Percentiles rank a stretch among this genome's conserved stretches.
Evolutionary conservation across 176 grass and related monocot genomes (phyloP).

Genomic region (Neostapfia colusana): DNA sequence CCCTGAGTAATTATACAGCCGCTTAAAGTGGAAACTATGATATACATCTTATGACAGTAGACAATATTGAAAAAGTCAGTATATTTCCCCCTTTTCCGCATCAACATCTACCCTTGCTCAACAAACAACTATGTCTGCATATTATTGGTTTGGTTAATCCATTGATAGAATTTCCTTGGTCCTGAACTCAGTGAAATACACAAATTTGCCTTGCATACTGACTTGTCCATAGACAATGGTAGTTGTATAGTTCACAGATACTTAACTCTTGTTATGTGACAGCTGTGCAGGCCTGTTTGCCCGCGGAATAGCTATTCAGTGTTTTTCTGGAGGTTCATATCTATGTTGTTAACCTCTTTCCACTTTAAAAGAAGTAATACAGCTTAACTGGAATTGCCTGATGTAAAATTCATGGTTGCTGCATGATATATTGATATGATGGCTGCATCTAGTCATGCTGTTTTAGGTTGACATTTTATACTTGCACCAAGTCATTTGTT

Average conservation of each 20-base stretch:
- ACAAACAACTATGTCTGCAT: constrained; percentile 15
- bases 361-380: neutral
- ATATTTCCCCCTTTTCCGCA: neutral
- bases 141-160: neutral
- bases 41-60: neutral
- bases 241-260: neutral
- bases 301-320: too few relatives aligned
- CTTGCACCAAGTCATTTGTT: neutral
- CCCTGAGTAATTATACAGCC: constrained; percentile 15
- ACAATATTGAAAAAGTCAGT: neutral
- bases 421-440: neutral
- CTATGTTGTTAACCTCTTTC: neutral
- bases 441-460: neutral
- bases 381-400: neutral
- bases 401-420: neutral
- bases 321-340: neutral
- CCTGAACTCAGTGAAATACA: neutral
- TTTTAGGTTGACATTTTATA: constrained; percentile 3
- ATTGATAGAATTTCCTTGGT: neutral
- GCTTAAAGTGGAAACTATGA: constrained; percentile 6
- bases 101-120: neutral
- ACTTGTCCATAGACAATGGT: neutral
- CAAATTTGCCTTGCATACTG: constrained; percentile 3
- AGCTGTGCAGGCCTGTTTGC: neutral
- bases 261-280: neutral